These are phyloP conservation scores for Boechera retrofracta DNA, from an alignment of 345 rosid genomes.

Conservation along the genomic window DNA sequence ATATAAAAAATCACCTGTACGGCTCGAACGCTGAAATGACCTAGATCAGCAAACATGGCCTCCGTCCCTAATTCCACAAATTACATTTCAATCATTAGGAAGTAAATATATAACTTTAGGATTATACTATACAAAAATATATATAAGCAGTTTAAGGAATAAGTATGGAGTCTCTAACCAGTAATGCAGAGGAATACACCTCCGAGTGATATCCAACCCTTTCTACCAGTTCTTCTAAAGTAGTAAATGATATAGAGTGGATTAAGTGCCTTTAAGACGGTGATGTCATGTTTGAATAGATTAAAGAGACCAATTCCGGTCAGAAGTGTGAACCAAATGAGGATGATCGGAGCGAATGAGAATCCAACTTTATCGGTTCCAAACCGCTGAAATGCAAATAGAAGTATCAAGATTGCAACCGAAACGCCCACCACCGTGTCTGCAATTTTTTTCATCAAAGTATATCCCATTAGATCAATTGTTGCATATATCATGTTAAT, in stretches of 20 bases:
- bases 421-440: constrained; percentile 72
- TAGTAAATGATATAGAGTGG: constrained; percentile 63
- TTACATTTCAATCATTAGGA: neutral
- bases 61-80: constrained; percentile 61
- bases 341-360: constrained; percentile 69
- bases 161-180: constrained; percentile 44
- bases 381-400: constrained; percentile 61
- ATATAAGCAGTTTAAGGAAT: neutral
- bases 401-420: constrained; percentile 54
- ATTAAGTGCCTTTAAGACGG: constrained; percentile 68
- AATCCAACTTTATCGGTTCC: constrained; percentile 83
- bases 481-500: neutral
- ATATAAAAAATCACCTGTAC: constrained; percentile 55
- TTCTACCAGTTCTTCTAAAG: constrained; percentile 57
- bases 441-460: constrained; percentile 36
- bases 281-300: constrained; percentile 58
- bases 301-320: constrained; percentile 70
- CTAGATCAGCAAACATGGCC: constrained; percentile 91
- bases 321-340: constrained; percentile 62
- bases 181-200: constrained; percentile 76
- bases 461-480: neutral
- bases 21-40: constrained; percentile 78
- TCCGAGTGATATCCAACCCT: constrained; percentile 73
- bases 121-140: too few species aligned
- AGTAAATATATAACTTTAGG: neutral